Evolutionary conservation across 208 protist species (phyloP), one percentile per base, ranked within the genome.

Genomic region (Acanthamoeba castellanii): DNA sequence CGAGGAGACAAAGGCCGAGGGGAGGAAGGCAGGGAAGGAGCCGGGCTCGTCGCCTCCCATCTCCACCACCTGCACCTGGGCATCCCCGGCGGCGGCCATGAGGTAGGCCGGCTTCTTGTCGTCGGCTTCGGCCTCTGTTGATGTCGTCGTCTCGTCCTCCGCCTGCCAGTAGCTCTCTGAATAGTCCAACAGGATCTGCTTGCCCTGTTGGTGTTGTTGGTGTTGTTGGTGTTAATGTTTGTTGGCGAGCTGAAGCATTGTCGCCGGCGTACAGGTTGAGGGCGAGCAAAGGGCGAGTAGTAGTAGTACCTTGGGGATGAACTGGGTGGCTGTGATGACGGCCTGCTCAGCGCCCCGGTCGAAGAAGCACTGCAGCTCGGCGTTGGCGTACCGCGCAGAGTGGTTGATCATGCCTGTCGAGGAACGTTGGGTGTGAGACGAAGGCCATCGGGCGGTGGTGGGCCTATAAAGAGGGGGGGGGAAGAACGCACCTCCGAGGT

Each of bases 321-420:
- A 84, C 45, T 94, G 27, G 16, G 70, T 85, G n/a, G 90, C 90
- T 50, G 90, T 94, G 90, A 94, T 84, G 61, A 94, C 84, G 90
- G 90, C 90, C 70, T 94, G 90, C n/a, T 94, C 90, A 7, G 90
- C 90, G 9, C 90, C 90, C 4, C 52, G 25, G 42, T 94, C 90
- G 52, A 94, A 94, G 68, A 94, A 94, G 90, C 90, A 94, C 70
- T 94, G 90, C 64, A 94, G n/a, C 70, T 94, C 90, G 20, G 90
- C 90, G 25, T 94, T 94, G 18, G 90, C 52, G 22, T 92, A 55
- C 8, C 59, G 55, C 27, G 52, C 90, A 5, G 90, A 94, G 90
- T 94, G 90, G 70, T 94, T 94, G 68, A 94, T 85, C 68, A 94
- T 94, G 90, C 70, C 78, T 87, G 50, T 20, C 20, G 57, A 64